Evolutionary conservation across 1,139 yeast genomes (phyloP).

Genomic region (Debaryomyces robertsiae): DNA sequence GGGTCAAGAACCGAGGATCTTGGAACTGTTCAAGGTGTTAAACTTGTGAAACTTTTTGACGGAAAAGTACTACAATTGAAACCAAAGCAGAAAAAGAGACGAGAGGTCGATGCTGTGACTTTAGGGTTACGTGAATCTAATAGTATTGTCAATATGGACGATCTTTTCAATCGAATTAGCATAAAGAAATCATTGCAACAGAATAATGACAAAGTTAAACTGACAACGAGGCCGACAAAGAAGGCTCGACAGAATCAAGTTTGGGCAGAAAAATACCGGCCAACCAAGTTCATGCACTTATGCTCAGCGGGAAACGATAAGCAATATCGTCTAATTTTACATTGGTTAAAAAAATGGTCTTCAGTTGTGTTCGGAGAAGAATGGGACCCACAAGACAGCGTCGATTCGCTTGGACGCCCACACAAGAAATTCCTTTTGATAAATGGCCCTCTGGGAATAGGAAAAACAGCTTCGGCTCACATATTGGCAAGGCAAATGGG

Average conservation of each 20-base stretch:
- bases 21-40: too few relatives aligned
- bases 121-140: slow-evolving; percentile 10
- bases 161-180: slow-evolving; percentile 31
- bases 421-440: slow-evolving; percentile 66
- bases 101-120: slow-evolving; percentile 5
- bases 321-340: slow-evolving; percentile 67
- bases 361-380: slow-evolving; percentile 59
- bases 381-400: slow-evolving; percentile 16
- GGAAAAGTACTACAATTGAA: slow-evolving; percentile 27
- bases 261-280: slow-evolving; percentile 88
- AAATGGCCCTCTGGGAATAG: slow-evolving; percentile 96
- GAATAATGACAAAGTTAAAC: slow-evolving; percentile 17
- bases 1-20: neutral
- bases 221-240: slow-evolving; percentile 5
- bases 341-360: slow-evolving; percentile 87
- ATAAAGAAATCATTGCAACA: slow-evolving; percentile 26
- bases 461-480: slow-evolving; percentile 90
- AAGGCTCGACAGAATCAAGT: slow-evolving; percentile 23
- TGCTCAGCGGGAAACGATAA: slow-evolving; percentile 83
- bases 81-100: slow-evolving; percentile 16
- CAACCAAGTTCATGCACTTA: slow-evolving; percentile 58
- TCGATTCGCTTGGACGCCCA: slow-evolving; percentile 72
- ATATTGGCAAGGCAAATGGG: slow-evolving; percentile 82
- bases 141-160: slow-evolving; percentile 30
- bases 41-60: slow-evolving; percentile 28